These are phyloP conservation scores for Debaryomyces hansenii DNA, from an alignment of 805 yeast genomes.

Conservation along the genomic window DNA sequence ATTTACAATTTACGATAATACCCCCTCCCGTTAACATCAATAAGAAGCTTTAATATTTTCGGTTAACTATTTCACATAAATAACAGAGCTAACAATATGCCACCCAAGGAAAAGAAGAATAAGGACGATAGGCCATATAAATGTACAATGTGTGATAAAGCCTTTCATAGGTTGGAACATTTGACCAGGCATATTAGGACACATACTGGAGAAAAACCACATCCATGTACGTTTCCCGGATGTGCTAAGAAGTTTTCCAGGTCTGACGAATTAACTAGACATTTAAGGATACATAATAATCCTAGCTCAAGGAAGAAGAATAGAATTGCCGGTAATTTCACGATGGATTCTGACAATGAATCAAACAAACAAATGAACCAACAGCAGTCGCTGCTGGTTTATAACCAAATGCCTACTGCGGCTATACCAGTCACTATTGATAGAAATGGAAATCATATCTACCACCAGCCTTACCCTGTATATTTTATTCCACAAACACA, in stretches of 20 bases:
- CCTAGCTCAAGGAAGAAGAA: conserved; percentile 48
- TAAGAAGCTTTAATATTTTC: too few relatives aligned
- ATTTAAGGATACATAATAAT: conserved; percentile 74
- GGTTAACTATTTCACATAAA: too few relatives aligned
- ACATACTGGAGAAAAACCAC: conserved; percentile 93
- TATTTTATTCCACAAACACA: conserved; percentile 30
- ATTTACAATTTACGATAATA: too few relatives aligned
- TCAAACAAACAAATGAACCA: background rate
- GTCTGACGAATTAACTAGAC: conserved; percentile 84
- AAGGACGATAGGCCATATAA: conserved; percentile 66
- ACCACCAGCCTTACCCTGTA: conserved; percentile 36
- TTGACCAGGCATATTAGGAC: conserved; percentile 90
- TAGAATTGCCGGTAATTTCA: conserved; percentile 7
- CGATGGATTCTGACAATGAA: background rate
- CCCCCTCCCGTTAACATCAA: too few relatives aligned
- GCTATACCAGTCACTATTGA: conserved; percentile 16
- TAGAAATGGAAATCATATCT: conserved; percentile 30
- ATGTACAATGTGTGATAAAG: conserved; percentile 81
- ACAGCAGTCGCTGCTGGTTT: conserved; percentile 5
- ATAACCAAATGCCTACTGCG: conserved; percentile 2
- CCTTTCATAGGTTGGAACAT: conserved; percentile 86
- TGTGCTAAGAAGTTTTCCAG: conserved; percentile 79
- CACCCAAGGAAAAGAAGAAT: conserved; percentile 14
- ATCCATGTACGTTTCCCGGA: conserved; percentile 79
- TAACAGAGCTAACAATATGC: conserved; percentile 2